Percentiles rank a stretch among this genome's conserved stretches.
phyloP scores from a whole-genome alignment of 1,284 basidiomycete genomes.

The Phellopilus nigrolimitatus region DNA sequence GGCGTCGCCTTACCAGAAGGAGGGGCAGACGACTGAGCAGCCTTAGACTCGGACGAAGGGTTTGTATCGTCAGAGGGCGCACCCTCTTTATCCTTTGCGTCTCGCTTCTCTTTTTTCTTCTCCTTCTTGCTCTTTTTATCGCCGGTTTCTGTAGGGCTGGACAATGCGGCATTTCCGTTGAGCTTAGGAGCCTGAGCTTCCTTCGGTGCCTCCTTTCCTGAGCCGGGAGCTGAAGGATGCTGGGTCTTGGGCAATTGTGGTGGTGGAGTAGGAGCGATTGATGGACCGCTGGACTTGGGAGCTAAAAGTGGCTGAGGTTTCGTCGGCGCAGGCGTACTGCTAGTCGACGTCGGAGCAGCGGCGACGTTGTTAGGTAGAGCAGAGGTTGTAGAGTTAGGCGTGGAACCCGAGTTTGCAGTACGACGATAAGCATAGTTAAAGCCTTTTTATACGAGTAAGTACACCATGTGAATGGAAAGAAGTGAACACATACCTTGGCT shows the following conservation, averaged over 20 bases:
- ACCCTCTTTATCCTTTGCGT: constrained; percentile 34
- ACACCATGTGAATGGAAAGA: background rate
- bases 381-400: constrained; percentile 37
- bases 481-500: constrained; percentile 74
- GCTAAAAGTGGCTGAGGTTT: constrained; percentile 33
- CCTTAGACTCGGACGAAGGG: constrained; percentile 24
- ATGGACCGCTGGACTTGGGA: constrained; percentile 31
- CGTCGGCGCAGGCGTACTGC: constrained; percentile 34
- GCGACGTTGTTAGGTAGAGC: constrained; percentile 32
- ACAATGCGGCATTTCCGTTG: constrained; percentile 38
- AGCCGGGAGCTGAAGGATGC: constrained; percentile 28
- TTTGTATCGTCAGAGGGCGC: constrained; percentile 29
- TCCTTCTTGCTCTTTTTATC: constrained; percentile 53
- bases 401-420: constrained; percentile 48
- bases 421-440: constrained; percentile 95
- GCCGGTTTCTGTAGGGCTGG: constrained; percentile 30
- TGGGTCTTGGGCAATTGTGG: constrained; percentile 27
- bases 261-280: constrained; percentile 29
- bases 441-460: constrained; percentile 42
- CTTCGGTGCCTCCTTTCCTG: constrained; percentile 34
- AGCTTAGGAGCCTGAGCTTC: constrained; percentile 26
- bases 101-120: constrained; percentile 38
- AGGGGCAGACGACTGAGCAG: constrained; percentile 23
- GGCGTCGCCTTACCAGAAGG: constrained; percentile 42
- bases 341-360: constrained; percentile 27